phyloP scores from a whole-genome alignment of 305 asterid genomes.

The Plantago coronopus region DNA sequence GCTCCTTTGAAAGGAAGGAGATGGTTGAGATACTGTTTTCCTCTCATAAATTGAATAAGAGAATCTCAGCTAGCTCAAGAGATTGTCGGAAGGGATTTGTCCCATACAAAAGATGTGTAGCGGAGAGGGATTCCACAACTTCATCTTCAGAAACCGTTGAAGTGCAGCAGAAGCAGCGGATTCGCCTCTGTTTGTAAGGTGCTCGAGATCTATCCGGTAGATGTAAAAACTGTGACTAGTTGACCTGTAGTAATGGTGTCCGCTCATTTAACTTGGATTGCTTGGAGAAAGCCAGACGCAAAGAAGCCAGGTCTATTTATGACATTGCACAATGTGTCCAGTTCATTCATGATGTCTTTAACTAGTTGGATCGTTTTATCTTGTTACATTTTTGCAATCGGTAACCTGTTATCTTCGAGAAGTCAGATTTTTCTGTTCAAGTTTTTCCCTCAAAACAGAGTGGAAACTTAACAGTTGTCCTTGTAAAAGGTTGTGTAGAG shows the following conservation, averaged over 20 bases:
- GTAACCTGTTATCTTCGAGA: background rate
- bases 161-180: constrained; percentile 51
- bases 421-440: background rate
- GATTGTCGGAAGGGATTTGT: constrained; percentile 54
- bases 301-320: background rate
- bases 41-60: constrained; percentile 31
- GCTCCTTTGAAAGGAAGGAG: constrained; percentile 17
- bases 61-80: constrained; percentile 25
- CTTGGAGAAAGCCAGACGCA: background rate
- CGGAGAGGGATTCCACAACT: constrained; percentile 33
- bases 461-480: background rate
- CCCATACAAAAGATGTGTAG: constrained; percentile 68
- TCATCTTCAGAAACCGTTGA: constrained; percentile 31
- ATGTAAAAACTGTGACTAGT: constrained; percentile 14
- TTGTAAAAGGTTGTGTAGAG: background rate
- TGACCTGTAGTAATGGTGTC: constrained; percentile 20
- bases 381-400: background rate
- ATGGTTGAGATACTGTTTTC: constrained; percentile 21
- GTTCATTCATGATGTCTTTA: background rate
- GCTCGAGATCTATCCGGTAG: constrained; percentile 3
- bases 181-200: constrained; percentile 54
- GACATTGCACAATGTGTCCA: background rate
- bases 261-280: background rate
- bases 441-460: background rate
- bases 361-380: background rate